Base-by-base conservation (phyloP, 129 eudicot species). In the Daucus carota region DNA sequence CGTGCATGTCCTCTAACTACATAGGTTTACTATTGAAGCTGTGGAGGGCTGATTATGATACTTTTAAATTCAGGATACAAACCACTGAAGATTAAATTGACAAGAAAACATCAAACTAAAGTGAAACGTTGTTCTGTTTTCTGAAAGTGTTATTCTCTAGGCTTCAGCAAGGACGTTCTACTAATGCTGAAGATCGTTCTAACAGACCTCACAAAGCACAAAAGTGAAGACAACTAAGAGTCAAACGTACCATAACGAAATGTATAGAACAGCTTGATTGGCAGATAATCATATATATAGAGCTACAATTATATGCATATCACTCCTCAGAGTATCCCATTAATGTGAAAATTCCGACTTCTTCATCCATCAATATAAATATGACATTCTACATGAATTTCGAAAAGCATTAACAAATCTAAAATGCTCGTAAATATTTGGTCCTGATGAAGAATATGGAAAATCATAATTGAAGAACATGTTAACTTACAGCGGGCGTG, bases 401-500 rank as follows among this genome's bases (percentile, higher is more conserved):
- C 29, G 2, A 24, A 28, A 28, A 28, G 9, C 36, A 32, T 31
- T 28, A 36, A 60, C 0, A 5, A 26, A 2, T 68, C 29, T 2
- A 36, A 68, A 36, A 36, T 17, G 45, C 40, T 45, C 11, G 40
- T 36, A 26, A 32, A 33, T 34, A 67, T 6, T 32, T 67, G 14
- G 24, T 68, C 18, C 36, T 68, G 40, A 2, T 69, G 73, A 69
- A 20, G 45, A 69, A 36, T 69, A 9, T 36, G 17, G 8, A 4
- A 38, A 40, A 34, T 40, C 2, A 42, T 71, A 11, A 47, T 0
- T 0, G n/a, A 38, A 43, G 18, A 42, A 43, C 33, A 32, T n/a
- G 8, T 11, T 36, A 17, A 80, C 80, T 82, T 82, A 86, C 86
- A 43, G 18, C 6, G 48, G 31, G 26, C 26, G 79, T 66, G 60